Percentiles rank a stretch among this genome's conserved stretches.
These are phyloP conservation scores for Flueggea neowawraea DNA, from an alignment of 441 rosid species.

Conservation along the genomic window DNA sequence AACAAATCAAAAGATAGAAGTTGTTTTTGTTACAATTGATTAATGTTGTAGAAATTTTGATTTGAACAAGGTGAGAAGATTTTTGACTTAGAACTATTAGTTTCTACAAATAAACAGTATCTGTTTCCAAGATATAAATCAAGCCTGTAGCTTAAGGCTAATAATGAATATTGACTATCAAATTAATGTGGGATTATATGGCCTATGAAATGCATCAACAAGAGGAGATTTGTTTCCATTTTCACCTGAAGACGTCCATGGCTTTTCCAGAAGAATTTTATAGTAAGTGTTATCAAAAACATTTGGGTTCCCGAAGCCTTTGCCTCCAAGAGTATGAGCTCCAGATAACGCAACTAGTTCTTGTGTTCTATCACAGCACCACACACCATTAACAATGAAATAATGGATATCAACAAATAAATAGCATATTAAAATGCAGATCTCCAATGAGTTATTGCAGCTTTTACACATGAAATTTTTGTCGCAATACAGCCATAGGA, in stretches of 20 bases:
- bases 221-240: background rate
- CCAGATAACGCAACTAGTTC: constrained; percentile 87
- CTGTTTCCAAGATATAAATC: too few relatives aligned
- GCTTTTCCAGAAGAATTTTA: constrained; percentile 75
- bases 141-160: background rate
- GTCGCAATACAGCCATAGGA: background rate
- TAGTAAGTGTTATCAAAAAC: constrained; percentile 82
- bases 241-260: constrained; percentile 75
- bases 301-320: constrained; percentile 80
- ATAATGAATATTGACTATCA: background rate
- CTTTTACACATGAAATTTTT: background rate
- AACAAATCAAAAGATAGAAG: too few relatives aligned
- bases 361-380: constrained; percentile 44
- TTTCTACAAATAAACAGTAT: too few relatives aligned
- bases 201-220: background rate
- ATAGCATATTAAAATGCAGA: background rate
- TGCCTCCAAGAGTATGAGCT: constrained; percentile 86
- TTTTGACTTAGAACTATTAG: too few relatives aligned
- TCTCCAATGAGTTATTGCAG: background rate
- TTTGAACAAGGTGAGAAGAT: too few relatives aligned
- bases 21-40: too few relatives aligned
- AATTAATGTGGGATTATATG: background rate
- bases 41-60: too few relatives aligned
- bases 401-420: background rate
- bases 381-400: background rate